These are phyloP conservation scores for Barbatosphaeria neglecta DNA, from an alignment of 495 filamentous ascomycete species.

Conservation along the genomic window DNA sequence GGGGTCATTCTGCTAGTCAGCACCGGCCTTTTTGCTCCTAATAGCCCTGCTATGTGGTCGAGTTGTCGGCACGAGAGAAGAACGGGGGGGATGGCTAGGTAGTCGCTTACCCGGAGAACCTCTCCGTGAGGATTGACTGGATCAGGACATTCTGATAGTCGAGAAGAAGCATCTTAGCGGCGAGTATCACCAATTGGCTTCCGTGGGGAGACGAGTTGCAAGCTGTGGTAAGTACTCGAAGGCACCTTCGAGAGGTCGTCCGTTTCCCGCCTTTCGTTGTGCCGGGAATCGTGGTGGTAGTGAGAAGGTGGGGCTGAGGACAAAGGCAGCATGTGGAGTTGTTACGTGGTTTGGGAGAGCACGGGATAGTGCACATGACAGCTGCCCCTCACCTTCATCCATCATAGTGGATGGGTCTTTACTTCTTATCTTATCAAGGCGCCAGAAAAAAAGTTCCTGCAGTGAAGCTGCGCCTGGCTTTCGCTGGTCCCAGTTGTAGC, in stretches of 20 bases:
- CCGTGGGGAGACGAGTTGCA: neutral
- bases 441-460: conserved; percentile 1
- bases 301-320: conserved; percentile 18
- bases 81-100: no score
- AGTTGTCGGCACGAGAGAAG: no score
- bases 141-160: conserved; percentile 99
- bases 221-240: neutral
- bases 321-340: no score
- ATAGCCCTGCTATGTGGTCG: no score
- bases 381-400: neutral
- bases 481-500: neutral
- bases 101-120: conserved; percentile 79
- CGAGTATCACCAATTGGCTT: no score
- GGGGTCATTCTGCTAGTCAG: neutral
- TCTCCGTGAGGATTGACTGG: conserved; percentile 87
- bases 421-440: conserved; percentile 1
- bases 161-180: conserved; percentile 77
- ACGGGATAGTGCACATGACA: neutral
- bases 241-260: neutral
- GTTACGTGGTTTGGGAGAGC: no score
- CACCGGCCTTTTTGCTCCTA: no score
- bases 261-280: neutral
- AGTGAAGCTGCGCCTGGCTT: neutral
- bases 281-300: conserved; percentile 3
- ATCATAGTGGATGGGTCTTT: neutral